Conservation (phyloP, 495 filamentous ascomycete species). For the Neurospora sublineolata region DNA sequence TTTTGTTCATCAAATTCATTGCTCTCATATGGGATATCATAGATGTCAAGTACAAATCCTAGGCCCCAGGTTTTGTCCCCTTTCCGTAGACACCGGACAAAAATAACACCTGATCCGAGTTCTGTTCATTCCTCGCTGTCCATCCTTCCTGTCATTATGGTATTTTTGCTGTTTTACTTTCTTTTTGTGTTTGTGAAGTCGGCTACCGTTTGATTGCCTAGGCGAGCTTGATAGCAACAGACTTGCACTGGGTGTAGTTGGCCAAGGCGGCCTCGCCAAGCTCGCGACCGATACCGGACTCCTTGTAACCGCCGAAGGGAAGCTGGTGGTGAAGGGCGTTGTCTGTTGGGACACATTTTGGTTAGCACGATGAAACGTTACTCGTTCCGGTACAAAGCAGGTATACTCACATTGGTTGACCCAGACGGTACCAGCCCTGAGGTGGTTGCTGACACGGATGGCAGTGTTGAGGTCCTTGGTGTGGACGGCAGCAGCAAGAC, state of each 20-base stretch:
- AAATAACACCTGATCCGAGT: neutral
- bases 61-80: neutral
- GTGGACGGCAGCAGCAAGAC: slow-evolving; percentile 85
- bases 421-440: slow-evolving; percentile 91
- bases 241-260: slow-evolving; percentile 79
- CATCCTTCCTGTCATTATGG: neutral
- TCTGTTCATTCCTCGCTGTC: neutral
- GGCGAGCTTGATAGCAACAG: slow-evolving; percentile 35
- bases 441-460: slow-evolving; percentile 69
- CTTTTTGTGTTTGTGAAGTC: neutral
- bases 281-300: slow-evolving; percentile 87
- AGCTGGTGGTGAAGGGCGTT: slow-evolving; percentile 68
- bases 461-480: slow-evolving; percentile 89
- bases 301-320: slow-evolving; percentile 90
- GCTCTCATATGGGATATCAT: neutral
- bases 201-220: neutral
- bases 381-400: neutral
- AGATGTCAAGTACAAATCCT: neutral
- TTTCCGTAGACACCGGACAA: neutral
- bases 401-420: slow-evolving; percentile 58
- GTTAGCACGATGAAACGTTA: neutral
- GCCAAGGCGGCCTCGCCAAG: slow-evolving; percentile 84
- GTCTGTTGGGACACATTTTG: slow-evolving; percentile 16
- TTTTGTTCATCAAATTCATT: neutral
- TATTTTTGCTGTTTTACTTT: neutral